These are phyloP conservation scores for Quercus suber DNA, from an alignment of 306 rosid genomes.

Conservation along the genomic window DNA sequence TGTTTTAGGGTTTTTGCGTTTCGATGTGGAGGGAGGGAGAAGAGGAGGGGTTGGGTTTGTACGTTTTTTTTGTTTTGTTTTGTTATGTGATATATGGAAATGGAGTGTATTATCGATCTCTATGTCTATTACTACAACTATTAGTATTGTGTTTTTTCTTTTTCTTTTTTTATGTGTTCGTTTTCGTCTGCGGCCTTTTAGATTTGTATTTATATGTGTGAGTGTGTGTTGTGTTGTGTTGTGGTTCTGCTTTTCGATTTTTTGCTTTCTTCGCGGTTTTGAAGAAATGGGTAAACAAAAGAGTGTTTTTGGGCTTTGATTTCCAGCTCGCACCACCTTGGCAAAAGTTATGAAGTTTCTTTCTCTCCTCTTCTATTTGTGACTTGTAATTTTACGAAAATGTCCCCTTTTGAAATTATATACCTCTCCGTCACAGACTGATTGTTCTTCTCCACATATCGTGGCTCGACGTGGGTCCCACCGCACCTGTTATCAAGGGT, in stretches of 20 bases:
- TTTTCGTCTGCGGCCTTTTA: background rate
- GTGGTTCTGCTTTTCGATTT: background rate
- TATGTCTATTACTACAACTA: too few relatives aligned
- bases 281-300: background rate
- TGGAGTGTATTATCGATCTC: too few relatives aligned
- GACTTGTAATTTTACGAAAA: background rate
- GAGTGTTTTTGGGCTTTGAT: background rate
- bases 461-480: background rate
- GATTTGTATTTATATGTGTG: background rate
- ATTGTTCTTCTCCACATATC: background rate
- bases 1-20: constrained; percentile 45
- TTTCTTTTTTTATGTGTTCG: too few relatives aligned
- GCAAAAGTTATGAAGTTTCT: background rate
- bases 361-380: too few relatives aligned
- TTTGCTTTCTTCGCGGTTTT: background rate
- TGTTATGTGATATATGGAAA: background rate
- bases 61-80: background rate
- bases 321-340: constrained; percentile 10
- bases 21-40: background rate
- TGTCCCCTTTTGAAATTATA: background rate
- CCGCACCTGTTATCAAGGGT: background rate
- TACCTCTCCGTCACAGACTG: background rate
- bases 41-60: background rate
- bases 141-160: too few relatives aligned
- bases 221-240: background rate